Percentiles rank a stretch among this genome's conserved stretches.
Evolutionary conservation across 176 grass and related monocot species (phyloP).

Genomic region (Alloteropsis semialata): DNA sequence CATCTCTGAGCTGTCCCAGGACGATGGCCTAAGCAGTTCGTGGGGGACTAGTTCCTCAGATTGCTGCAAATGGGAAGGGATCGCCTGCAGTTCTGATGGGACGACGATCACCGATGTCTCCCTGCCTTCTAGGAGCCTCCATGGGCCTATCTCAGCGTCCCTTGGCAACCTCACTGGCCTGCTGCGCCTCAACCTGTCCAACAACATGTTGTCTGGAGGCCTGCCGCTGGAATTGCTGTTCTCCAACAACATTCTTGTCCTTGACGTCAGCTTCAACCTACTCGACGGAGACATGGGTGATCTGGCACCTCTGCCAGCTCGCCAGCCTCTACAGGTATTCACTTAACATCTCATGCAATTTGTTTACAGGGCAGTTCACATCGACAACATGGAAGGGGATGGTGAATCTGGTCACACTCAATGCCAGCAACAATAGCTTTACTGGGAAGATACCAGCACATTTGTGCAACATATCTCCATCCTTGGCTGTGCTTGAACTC

Average conservation of each 20-base stretch:
- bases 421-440: conserved; percentile 47
- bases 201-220: conserved; percentile 7
- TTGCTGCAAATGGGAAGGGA: conserved; percentile 41
- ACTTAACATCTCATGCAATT: conserved; percentile 49
- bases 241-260: neutral
- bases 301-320: neutral
- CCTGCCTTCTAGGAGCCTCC: neutral
- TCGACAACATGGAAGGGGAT: conserved; percentile 2
- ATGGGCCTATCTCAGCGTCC: neutral
- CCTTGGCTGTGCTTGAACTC: conserved; percentile 14
- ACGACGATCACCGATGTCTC: neutral
- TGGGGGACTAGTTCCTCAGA: neutral
- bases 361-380: conserved; percentile 25
- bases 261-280: conserved; percentile 50
- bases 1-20: neutral
- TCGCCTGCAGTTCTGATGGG: neutral
- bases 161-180: conserved; percentile 10
- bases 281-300: neutral
- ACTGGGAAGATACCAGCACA: neutral
- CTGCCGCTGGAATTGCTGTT: conserved; percentile 8
- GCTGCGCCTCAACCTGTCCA: conserved; percentile 6
- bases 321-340: conserved; percentile 29
- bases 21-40: neutral
- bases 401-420: conserved; percentile 8
- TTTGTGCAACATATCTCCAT: conserved; percentile 18